Percentiles rank a stretch among this genome's conserved stretches.
These are phyloP conservation scores for Boletellus ananas DNA, from an alignment of 768 basidiomycete species.

Conservation along the genomic window DNA sequence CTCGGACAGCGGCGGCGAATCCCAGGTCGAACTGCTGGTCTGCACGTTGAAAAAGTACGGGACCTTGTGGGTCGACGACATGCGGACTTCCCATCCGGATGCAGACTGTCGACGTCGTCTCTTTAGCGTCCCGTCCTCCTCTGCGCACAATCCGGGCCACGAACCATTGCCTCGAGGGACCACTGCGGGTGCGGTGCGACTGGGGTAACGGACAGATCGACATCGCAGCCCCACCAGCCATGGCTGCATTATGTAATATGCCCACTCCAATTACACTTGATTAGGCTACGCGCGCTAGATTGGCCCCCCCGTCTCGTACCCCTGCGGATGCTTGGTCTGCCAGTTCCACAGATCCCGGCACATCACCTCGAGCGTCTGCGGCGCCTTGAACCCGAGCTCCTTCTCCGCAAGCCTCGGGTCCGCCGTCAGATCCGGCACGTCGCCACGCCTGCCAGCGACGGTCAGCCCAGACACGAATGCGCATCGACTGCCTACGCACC, in stretches of 20 bases:
- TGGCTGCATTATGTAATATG: conserved; percentile 2
- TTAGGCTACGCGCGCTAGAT: conserved; percentile 20
- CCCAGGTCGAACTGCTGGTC: conserved; percentile 78
- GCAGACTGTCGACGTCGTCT: conserved; percentile 13
- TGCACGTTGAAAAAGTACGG: conserved; percentile 86
- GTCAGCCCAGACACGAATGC: neutral
- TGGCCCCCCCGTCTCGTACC: conserved; percentile 46
- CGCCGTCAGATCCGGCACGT: conserved; percentile 95
- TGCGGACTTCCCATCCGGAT: conserved; percentile 76
- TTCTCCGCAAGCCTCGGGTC: conserved; percentile 87
- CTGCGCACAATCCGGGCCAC: conserved; percentile 2
- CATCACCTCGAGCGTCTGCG: conserved; percentile 81
- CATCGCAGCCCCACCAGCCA: neutral
- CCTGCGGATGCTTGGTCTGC: conserved; percentile 88
- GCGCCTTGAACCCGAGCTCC: conserved; percentile 90
- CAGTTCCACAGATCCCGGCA: conserved; percentile 98
- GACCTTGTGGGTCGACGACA: conserved; percentile 70
- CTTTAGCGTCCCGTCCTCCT: no score
- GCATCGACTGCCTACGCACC: conserved; percentile 48
- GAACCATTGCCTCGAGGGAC: conserved; percentile 16
- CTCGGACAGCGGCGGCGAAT: conserved; percentile 52
- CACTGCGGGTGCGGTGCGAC: neutral
- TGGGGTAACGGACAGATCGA: neutral
- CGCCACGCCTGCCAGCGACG: conserved; percentile 60
- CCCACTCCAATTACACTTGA: conserved; percentile 10